These are phyloP conservation scores for Phytopythium delawarense DNA, from an alignment of 352 stramenopile species.

Conservation along the genomic window DNA sequence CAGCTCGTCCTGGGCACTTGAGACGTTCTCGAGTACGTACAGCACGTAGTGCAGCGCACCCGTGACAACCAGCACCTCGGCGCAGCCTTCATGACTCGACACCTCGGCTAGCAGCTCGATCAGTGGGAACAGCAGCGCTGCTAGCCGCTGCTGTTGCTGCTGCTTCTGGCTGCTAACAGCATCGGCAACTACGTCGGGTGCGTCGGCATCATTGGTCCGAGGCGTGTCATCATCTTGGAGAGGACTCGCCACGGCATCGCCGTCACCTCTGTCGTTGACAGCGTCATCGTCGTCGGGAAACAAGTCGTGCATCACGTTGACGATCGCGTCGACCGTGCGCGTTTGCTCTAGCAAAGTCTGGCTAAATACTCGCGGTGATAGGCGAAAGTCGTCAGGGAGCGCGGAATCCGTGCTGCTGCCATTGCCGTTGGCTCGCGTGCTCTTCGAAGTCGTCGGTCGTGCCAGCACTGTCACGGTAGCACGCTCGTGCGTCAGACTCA, in stretches of 20 bases:
- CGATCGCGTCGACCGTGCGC: constrained; percentile 47
- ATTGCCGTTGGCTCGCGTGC: neutral
- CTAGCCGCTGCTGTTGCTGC: constrained; percentile 12
- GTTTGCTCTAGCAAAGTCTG: constrained; percentile 71
- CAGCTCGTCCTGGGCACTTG: constrained; percentile 57
- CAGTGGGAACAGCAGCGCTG: constrained; percentile 48
- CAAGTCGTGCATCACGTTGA: constrained; percentile 58
- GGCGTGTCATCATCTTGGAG: neutral
- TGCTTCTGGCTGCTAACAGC: neutral
- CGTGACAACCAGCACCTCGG: constrained; percentile 60
- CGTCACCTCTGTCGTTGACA: neutral
- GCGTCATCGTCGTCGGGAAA: constrained; percentile 52
- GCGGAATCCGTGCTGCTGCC: constrained; percentile 27
- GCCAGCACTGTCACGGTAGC: neutral
- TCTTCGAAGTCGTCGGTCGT: constrained; percentile 17
- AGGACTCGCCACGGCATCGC: neutral
- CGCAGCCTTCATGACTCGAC: constrained; percentile 57
- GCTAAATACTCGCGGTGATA: constrained; percentile 55
- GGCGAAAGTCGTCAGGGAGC: constrained; percentile 44
- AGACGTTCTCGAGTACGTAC: constrained; percentile 53
- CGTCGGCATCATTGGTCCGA: neutral
- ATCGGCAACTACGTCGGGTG: neutral
- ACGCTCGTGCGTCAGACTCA: neutral
- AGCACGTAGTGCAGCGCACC: constrained; percentile 65
- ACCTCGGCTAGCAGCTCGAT: constrained; percentile 65